Percentiles rank a stretch among this genome's conserved stretches.
Conservation (phyloP, 1,284 basidiomycete genomes). For the Lentinula novae-zelandiae region DNA sequence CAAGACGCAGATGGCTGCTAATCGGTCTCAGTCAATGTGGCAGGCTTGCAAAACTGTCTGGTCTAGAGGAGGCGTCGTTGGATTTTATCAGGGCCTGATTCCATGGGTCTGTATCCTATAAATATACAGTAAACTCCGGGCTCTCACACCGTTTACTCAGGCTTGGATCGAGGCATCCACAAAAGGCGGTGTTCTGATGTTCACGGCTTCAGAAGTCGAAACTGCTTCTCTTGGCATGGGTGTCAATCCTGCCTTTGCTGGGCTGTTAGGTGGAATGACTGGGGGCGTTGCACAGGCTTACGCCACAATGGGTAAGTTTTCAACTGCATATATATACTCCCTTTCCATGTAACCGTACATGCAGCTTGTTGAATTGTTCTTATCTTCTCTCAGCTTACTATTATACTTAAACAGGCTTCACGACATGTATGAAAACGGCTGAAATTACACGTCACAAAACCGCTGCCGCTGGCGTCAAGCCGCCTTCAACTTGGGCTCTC, state of each 20-base stretch:
- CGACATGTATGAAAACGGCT: slow-evolving; percentile 97
- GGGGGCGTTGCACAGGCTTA: slow-evolving; percentile 99
- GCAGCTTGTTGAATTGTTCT: not conserved
- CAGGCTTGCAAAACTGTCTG: slow-evolving; percentile 87
- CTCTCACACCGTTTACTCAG: slow-evolving; percentile 34
- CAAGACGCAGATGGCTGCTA: slow-evolving; percentile 98
- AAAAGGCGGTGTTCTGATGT: slow-evolving; percentile 95
- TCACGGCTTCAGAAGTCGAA: slow-evolving; percentile 95
- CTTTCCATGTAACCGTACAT: not conserved
- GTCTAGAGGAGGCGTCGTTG: slow-evolving; percentile 85
- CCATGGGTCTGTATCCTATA: slow-evolving; percentile 74
- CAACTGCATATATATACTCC: slow-evolving; percentile 14
- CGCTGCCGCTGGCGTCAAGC: slow-evolving; percentile 83
- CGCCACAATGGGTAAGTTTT: slow-evolving; percentile 91
- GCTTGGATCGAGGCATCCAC: slow-evolving; percentile 99
- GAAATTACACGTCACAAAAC: slow-evolving; percentile 99
- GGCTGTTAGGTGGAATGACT: slow-evolving; percentile 94
- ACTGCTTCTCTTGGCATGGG: slow-evolving; percentile 63
- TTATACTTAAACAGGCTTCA: slow-evolving; percentile 67
- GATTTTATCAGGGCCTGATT: slow-evolving; percentile 98
- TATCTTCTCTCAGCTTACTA: slow-evolving; percentile 16
- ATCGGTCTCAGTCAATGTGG: slow-evolving; percentile 86
- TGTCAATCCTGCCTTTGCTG: slow-evolving; percentile 78
- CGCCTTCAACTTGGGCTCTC: slow-evolving; percentile 92
- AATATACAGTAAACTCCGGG: not conserved